phyloP scores from a whole-genome alignment of 2,329 filamentous ascomycete genomes.

The Exophiala alcalophila region DNA sequence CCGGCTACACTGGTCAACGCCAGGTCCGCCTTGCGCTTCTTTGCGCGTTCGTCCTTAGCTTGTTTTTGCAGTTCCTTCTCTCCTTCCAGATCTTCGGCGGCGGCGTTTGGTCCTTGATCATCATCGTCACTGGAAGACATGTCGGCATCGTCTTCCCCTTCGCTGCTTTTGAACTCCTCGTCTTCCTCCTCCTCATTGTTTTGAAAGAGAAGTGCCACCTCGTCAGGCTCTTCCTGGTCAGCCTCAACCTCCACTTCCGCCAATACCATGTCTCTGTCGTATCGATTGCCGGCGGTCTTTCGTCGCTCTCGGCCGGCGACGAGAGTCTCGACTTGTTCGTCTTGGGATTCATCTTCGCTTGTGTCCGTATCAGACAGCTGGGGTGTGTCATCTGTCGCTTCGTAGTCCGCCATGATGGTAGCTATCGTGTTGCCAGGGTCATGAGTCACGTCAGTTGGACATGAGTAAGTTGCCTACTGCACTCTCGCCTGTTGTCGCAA shows the following conservation, averaged over 20 bases:
- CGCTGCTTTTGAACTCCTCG: conserved; percentile 45
- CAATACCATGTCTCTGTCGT: conserved; percentile 72
- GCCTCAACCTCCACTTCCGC: conserved; percentile 71
- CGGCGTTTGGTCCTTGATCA: conserved; percentile 58
- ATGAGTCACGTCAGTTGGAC: too few relatives aligned
- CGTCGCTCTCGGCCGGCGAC: conserved; percentile 71
- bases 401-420: conserved; percentile 15
- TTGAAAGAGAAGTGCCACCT: conserved; percentile 71
- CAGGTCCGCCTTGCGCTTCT: conserved; percentile 79
- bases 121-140: conserved; percentile 84
- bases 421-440: too few relatives aligned
- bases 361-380: conserved; percentile 24
- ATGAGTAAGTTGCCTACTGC: background rate
- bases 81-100: conserved; percentile 71
- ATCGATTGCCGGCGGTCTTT: conserved; percentile 78
- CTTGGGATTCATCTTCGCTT: conserved; percentile 35
- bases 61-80: conserved; percentile 81
- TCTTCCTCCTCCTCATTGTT: conserved; percentile 66
- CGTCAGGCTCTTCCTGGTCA: conserved; percentile 36
- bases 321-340: conserved; percentile 60
- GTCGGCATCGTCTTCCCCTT: conserved; percentile 74
- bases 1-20: conserved; percentile 61
- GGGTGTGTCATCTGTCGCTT: conserved; percentile 14
- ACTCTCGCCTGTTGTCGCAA: too few relatives aligned
- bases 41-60: conserved; percentile 66